Evolutionary conservation across 1,139 yeast genomes (phyloP).

Genomic region (Sugiyamaella japonica): DNA sequence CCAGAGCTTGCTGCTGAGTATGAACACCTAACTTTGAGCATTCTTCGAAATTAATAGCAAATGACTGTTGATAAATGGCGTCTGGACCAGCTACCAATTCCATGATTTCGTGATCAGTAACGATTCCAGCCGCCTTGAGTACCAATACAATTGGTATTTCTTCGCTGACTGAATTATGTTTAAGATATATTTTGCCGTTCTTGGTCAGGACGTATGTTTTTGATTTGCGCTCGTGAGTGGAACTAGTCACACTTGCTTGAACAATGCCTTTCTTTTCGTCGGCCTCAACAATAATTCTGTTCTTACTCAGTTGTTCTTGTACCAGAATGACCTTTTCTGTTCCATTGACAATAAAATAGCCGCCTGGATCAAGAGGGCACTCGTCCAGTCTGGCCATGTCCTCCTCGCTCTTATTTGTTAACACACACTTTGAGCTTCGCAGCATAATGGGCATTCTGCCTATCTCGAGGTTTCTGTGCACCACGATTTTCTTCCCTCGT

Average conservation of each 20-base stretch:
- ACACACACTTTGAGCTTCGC: slow-evolving; percentile 84
- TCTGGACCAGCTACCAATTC: slow-evolving; percentile 92
- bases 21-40: slow-evolving; percentile 81
- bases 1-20: slow-evolving; percentile 93
- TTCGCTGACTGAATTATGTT: slow-evolving; percentile 92
- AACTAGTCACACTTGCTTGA: slow-evolving; percentile 96
- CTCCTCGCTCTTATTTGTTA: slow-evolving; percentile 72
- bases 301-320: slow-evolving; percentile 94
- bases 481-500: slow-evolving; percentile 85
- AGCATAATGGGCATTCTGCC: slow-evolving; percentile 99
- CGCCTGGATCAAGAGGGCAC: slow-evolving; percentile 99
- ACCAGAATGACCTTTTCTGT: slow-evolving; percentile 96
- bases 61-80: slow-evolving; percentile 84
- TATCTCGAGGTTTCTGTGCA: slow-evolving; percentile 86
- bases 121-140: slow-evolving; percentile 92
- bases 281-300: slow-evolving; percentile 96
- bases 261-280: slow-evolving; percentile 93
- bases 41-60: slow-evolving; percentile 92
- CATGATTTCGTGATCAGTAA: slow-evolving; percentile 88
- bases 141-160: slow-evolving; percentile 94
- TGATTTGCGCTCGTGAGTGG: slow-evolving; percentile 96
- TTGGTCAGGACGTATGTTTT: slow-evolving; percentile 94
- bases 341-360: slow-evolving; percentile 95
- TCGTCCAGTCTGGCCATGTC: slow-evolving; percentile 89
- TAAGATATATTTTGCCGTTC: slow-evolving; percentile 82